Evolutionary conservation across 2,329 filamentous ascomycete species (phyloP).

Genomic region (Cryphonectria nitschkei): DNA sequence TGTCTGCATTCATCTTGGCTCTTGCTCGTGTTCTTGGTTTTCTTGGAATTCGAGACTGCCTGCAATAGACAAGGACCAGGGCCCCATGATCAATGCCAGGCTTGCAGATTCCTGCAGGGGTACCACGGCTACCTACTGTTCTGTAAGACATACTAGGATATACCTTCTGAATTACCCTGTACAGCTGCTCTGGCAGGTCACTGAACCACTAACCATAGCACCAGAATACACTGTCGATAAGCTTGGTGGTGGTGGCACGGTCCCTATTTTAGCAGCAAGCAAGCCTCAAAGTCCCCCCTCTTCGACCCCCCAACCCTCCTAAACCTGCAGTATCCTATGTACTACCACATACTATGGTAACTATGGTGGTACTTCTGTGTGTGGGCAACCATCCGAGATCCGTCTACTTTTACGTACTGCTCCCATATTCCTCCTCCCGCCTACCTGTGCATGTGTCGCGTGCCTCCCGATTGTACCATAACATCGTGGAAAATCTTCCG

Average conservation of each 20-base stretch:
- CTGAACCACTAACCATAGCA: too few species aligned
- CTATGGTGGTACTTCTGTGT: background rate
- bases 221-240: too few species aligned
- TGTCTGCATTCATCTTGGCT: background rate
- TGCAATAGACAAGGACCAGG: background rate
- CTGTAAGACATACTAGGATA: background rate
- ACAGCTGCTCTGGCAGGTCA: too few species aligned
- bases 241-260: background rate
- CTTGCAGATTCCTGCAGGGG: background rate
- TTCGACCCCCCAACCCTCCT: too few species aligned
- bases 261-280: background rate
- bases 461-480: conserved; percentile 1
- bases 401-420: background rate
- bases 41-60: background rate
- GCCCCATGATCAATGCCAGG: background rate
- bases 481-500: background rate
- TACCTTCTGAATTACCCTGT: background rate
- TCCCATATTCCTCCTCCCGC: background rate
- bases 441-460: background rate
- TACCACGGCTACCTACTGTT: background rate
- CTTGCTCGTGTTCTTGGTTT: conserved; percentile 1
- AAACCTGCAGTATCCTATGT: background rate
- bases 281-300: background rate
- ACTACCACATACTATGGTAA: too few species aligned
- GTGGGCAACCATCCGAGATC: background rate